Conservation (phyloP, 495 filamentous ascomycete genomes). For the Lichina pygmaea region DNA sequence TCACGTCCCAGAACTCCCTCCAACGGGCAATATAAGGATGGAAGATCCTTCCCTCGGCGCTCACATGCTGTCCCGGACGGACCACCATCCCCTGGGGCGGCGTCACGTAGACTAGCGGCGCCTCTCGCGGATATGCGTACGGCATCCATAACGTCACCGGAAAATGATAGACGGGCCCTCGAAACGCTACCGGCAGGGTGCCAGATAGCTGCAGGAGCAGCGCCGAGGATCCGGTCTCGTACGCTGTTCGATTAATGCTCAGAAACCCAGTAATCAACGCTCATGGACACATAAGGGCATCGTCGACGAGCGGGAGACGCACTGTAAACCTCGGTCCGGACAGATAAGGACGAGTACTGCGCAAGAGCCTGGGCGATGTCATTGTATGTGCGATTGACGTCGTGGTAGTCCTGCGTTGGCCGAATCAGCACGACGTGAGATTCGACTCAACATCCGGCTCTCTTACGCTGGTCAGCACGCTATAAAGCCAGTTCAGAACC, state of each 20-base stretch:
- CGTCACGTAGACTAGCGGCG: constrained; percentile 67
- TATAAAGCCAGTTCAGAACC: constrained; percentile 86
- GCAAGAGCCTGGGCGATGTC: constrained; percentile 66
- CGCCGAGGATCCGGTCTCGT: constrained; percentile 65
- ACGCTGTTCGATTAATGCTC: constrained; percentile 26
- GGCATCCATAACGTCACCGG: constrained; percentile 91
- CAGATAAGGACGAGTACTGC: constrained; percentile 57
- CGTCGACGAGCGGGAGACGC: constrained; percentile 8
- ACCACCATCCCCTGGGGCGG: constrained; percentile 76
- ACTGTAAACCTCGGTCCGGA: constrained; percentile 96
- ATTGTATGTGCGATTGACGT: constrained; percentile 75
- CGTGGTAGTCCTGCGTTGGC: constrained; percentile 56
- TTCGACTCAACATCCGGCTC: background rate
- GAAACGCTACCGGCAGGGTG: constrained; percentile 67
- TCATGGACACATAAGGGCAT: background rate
- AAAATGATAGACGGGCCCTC: constrained; percentile 73
- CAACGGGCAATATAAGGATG: constrained; percentile 87
- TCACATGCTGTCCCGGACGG: constrained; percentile 78
- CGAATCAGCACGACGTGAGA: constrained; percentile 3
- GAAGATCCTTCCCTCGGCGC: constrained; percentile 79
- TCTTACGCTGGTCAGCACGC: constrained; percentile 52
- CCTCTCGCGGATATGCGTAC: constrained; percentile 62
- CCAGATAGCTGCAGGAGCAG: constrained; percentile 70
- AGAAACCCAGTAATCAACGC: background rate
- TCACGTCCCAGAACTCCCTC: constrained; percentile 73